Conservation (phyloP, 257 asterid species). For the Solanum microdontum region DNA sequence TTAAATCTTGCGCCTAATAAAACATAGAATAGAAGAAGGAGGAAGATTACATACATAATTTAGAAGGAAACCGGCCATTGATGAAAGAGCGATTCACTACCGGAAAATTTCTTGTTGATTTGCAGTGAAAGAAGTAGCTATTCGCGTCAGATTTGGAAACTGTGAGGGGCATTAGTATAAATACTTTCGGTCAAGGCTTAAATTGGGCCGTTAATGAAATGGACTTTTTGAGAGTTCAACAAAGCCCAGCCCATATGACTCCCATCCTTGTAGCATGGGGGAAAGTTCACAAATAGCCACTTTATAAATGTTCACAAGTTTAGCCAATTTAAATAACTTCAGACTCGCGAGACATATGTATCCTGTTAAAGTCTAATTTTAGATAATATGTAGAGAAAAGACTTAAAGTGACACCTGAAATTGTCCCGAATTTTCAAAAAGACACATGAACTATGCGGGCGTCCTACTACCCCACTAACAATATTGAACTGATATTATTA, state of each 20-base stretch:
- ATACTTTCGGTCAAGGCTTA: not conserved
- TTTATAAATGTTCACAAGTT: not conserved
- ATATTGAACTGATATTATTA: too few species aligned
- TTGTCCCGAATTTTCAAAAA: accelerated
- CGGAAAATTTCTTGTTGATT: not conserved
- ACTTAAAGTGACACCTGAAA: too few species aligned
- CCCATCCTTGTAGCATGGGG: not conserved
- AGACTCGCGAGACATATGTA: not conserved
- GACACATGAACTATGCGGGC: too few species aligned
- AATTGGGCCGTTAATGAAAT: not conserved
- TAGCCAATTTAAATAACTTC: not conserved
- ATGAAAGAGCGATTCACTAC: not conserved
- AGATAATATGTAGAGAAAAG: not conserved
- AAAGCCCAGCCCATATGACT: not conserved
- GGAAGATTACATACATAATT: not conserved
- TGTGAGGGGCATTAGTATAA: not conserved
- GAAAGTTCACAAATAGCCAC: not conserved
- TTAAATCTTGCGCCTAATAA: not conserved
- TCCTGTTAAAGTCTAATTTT: not conserved
- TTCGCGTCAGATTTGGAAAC: not conserved
- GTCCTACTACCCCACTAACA: too few species aligned
- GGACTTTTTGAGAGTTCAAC: not conserved
- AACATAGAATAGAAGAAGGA: not conserved
- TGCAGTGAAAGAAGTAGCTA: not conserved
- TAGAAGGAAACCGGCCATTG: slow-evolving; percentile 1